These are phyloP conservation scores for Globisporangium sylvaticum DNA, from an alignment of 352 stramenopile genomes.

Conservation along the genomic window DNA sequence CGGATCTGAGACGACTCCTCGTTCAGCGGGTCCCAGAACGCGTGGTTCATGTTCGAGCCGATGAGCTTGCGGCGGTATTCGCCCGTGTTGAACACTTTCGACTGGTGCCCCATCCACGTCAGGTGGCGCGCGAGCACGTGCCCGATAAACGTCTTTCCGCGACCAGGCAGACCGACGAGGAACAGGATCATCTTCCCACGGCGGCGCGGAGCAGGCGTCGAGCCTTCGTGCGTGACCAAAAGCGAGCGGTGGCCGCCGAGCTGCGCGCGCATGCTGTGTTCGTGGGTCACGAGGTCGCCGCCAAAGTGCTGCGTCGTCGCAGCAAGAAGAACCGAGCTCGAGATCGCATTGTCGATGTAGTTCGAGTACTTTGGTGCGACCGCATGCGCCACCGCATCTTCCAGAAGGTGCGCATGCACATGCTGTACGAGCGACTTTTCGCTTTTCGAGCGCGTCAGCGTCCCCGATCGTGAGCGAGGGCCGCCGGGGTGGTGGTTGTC, in stretches of 20 bases:
- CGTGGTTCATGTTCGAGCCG: conserved; percentile 65
- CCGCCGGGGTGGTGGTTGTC: conserved; percentile 16
- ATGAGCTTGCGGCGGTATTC: conserved; percentile 75
- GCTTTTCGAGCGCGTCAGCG: conserved; percentile 67
- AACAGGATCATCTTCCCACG: conserved; percentile 81
- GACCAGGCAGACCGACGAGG: conserved; percentile 66
- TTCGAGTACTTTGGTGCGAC: conserved; percentile 65
- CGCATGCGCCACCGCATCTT: not conserved
- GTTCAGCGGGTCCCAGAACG: conserved; percentile 81
- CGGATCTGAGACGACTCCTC: conserved; percentile 67
- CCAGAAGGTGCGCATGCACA: not conserved
- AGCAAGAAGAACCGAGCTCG: conserved; percentile 68
- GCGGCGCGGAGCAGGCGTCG: conserved; percentile 34
- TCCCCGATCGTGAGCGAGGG: conserved; percentile 38
- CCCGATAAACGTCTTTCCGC: conserved; percentile 85
- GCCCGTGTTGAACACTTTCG: conserved; percentile 78
- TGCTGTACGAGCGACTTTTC: conserved; percentile 52
- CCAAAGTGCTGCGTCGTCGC: conserved; percentile 85
- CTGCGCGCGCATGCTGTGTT: conserved; percentile 69
- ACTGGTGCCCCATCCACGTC: conserved; percentile 85
- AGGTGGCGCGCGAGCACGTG: conserved; percentile 78
- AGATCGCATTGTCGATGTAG: conserved; percentile 61
- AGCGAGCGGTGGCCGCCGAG: conserved; percentile 69
- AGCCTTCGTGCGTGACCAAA: conserved; percentile 33
- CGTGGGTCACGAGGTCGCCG: conserved; percentile 74